phyloP scores from a whole-genome alignment of 2,329 filamentous ascomycete genomes.

The Fusarium sp. region DNA sequence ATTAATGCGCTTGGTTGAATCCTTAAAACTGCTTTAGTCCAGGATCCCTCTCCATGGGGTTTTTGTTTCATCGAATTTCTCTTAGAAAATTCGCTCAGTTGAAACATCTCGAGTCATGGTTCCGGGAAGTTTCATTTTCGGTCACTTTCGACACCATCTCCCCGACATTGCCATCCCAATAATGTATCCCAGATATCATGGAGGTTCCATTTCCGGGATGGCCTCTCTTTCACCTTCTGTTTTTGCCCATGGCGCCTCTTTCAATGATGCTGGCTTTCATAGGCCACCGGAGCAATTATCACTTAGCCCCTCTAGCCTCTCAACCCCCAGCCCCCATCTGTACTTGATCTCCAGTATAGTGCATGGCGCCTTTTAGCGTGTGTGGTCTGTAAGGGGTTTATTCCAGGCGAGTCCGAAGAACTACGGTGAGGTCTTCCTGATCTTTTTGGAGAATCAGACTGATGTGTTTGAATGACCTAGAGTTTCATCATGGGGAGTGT shows the following conservation, averaged over 20 bases:
- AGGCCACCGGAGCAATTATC: conserved; percentile 16
- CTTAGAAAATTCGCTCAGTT: conserved; percentile 2
- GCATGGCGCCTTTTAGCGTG: conserved; percentile 18
- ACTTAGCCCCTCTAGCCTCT: conserved; percentile 2
- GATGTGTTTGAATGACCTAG: not conserved
- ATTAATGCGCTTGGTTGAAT: not conserved
- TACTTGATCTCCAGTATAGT: conserved; percentile 1
- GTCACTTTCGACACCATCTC: not conserved
- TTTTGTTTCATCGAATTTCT: not conserved
- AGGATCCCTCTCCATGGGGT: not conserved
- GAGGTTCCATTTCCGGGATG: not conserved
- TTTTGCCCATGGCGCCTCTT: conserved; percentile 1
- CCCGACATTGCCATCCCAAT: not conserved
- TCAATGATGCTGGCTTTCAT: not conserved
- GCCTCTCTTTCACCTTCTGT: conserved; percentile 9
- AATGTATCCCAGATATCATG: not conserved
- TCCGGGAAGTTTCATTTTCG: conserved; percentile 1
- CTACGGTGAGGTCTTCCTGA: not conserved
- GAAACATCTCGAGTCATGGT: conserved; percentile 24
- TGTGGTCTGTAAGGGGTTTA: conserved; percentile 3
- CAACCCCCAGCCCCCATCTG: conserved; percentile 5
- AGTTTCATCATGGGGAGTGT: not conserved
- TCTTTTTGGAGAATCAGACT: not conserved
- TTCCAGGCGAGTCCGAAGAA: not conserved
- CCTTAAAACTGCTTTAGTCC: not conserved